These are phyloP conservation scores for Vitis labrusca DNA, from an alignment of 164 flowering plant genomes.

Conservation along the genomic window DNA sequence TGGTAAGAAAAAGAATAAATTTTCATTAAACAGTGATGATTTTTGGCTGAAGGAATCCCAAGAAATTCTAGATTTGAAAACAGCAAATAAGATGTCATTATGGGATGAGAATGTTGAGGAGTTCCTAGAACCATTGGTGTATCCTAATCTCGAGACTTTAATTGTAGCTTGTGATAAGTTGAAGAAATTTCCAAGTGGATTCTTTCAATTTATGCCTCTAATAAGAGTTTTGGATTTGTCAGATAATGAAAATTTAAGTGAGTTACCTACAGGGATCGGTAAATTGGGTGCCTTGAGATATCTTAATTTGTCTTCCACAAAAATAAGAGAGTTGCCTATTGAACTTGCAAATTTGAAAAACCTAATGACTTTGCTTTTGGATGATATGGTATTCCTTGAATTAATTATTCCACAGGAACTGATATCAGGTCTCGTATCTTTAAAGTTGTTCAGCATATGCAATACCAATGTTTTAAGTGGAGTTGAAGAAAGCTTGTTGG, in stretches of 20 bases:
- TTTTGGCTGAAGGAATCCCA: not conserved
- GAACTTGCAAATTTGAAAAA: conserved; percentile 4
- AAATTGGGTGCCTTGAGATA: not conserved
- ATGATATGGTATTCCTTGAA: too few species aligned
- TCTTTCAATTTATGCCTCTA: too few species aligned
- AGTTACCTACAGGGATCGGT: too few species aligned
- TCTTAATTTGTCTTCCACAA: conserved; percentile 4
- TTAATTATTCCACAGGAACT: not conserved
- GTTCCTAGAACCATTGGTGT: not conserved
- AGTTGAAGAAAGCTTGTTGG: not conserved
- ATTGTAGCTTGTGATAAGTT: too few species aligned
- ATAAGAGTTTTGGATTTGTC: too few species aligned
- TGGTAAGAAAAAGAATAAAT: not conserved
- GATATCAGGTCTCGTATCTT: conserved; percentile 1
- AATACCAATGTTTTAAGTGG: too few species aligned
- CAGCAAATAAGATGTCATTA: not conserved
- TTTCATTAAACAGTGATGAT: too few species aligned
- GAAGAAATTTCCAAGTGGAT: too few species aligned
- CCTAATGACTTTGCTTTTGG: conserved; percentile 6
- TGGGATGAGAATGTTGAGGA: not conserved
- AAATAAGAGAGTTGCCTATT: conserved; percentile 1
- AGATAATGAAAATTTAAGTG: too few species aligned
- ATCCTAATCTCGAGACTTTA: too few species aligned
- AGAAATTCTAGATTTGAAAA: not conserved
- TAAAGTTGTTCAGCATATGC: conserved; percentile 6